Base-by-base conservation (phyloP, 2,329 filamentous ascomycete species). In the Claviceps sorghi region DNA sequence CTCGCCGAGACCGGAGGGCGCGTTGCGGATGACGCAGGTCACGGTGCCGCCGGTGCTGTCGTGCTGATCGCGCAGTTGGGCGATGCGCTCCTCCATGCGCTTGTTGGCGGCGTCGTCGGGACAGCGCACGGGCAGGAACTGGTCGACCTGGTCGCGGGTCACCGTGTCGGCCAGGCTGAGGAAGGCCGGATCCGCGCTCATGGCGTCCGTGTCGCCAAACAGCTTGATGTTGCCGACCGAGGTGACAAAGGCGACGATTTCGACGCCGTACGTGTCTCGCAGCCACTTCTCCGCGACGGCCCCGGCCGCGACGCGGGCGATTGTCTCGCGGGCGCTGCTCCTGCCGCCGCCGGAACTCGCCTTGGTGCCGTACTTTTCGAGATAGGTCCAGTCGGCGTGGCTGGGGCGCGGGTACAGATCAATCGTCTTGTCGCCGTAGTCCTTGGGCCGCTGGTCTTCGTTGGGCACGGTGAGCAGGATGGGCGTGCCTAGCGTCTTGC, bases 1-100 rank as follows among this genome's bases (percentile, higher is more conserved):
- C 75, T 97, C 93, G 54, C 93, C 93, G 2, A 97, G 78, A 0
- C 91, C 91, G 42, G 80, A 78, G 30, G 91, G 93, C 8, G 82
- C 80, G 63, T 94, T 91, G 57, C 86, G 80, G 64, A 97, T 89
- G 41, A 97, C 86, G 62, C 91, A 97, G 46, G 89, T 95, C 19
- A 97, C 89, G 13, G 88, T 95, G 55, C 93, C 93, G 54, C 93
- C 93, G 59, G 95, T 96, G 71, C 85, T 91, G 73, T 97, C 91
- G 54, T 88, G 69, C 54, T 75, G 76, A 60, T 95, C 88, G 52
- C 83, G 78, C 72, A 85, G 90, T 46, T 83, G 78, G 60, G 83
- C 85, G 60, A 97, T 90, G 59, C 80, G 70, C 10, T 84, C 76
- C 61, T 84, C 84, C 89, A 97, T 97, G 59, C 78, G 78, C 56